Conservation (phyloP, 176 grass and related monocot species). For the Alloteropsis semialata region DNA sequence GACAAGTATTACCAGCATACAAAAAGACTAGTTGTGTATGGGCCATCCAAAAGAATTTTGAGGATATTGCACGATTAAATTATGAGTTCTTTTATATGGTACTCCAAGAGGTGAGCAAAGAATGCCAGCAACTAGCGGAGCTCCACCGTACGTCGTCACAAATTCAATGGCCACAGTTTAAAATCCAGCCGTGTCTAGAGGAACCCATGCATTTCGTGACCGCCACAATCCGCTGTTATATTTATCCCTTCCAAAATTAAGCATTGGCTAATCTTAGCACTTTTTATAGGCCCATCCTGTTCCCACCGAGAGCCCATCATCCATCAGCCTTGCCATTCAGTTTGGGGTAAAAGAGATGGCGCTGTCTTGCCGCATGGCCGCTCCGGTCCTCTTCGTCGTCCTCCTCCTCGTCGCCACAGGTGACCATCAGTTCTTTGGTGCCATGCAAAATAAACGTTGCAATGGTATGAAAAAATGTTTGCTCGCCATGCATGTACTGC, state of each 20-base stretch:
- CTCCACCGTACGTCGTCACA: too few species aligned
- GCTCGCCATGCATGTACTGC: neutral
- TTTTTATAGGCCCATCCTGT: neutral
- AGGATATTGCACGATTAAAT: too few species aligned
- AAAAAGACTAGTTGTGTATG: too few species aligned
- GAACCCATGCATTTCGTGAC: neutral
- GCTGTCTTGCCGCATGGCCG: neutral
- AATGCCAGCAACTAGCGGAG: too few species aligned
- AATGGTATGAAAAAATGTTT: neutral
- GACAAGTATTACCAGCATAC: too few species aligned
- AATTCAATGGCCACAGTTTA: too few species aligned
- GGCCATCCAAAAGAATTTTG: too few species aligned
- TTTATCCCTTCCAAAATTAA: neutral
- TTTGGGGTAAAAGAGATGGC: neutral
- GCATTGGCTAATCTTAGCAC: neutral
- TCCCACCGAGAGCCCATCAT: neutral
- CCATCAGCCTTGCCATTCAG: neutral
- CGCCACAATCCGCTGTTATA: neutral
- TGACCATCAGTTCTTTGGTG: neutral
- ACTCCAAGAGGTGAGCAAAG: too few species aligned
- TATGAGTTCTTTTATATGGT: too few species aligned
- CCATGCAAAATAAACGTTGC: neutral
- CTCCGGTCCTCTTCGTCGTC: neutral
- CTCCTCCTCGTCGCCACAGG: constrained; percentile 3
- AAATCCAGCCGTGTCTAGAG: too few species aligned